A percentile compares a stretch with the other conserved stretches of the same genome.
These are phyloP conservation scores for Agapanthus africanus DNA, from an alignment of 106 monocot species.

Conservation along the genomic window DNA sequence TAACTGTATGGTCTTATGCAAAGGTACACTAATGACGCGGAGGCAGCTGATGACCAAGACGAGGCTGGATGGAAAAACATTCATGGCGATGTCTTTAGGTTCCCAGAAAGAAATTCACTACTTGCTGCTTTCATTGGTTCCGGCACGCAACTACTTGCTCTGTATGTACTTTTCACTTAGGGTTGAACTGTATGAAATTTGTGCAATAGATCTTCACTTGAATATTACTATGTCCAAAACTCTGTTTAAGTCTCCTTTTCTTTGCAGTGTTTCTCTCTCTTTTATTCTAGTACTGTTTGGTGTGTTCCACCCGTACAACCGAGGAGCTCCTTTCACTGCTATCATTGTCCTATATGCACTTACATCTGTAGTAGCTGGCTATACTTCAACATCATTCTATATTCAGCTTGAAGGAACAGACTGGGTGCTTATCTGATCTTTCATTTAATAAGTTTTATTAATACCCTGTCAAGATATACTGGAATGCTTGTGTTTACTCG, in stretches of 20 bases:
- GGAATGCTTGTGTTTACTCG: no score
- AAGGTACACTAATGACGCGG: no score
- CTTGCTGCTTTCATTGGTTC: no score
- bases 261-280: conserved; percentile 44
- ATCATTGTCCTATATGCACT: conserved; percentile 62
- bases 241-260: neutral
- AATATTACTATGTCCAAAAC: neutral
- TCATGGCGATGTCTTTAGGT: no score
- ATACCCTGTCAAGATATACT: no score
- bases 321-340: conserved; percentile 59
- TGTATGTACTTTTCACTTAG: no score
- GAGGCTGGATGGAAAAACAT: no score
- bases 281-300: conserved; percentile 54
- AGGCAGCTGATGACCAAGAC: no score
- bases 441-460: neutral
- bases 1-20: no score
- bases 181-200: no score
- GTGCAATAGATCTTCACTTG: neutral
- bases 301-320: conserved; percentile 63
- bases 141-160: no score
- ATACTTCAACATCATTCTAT: conserved; percentile 58
- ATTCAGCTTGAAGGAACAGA: conserved; percentile 64
- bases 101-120: no score
- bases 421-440: conserved; percentile 34
- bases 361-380: conserved; percentile 65